Base-by-base conservation (phyloP, 2,329 filamentous ascomycete species). In the Metarhizium humberi region DNA sequence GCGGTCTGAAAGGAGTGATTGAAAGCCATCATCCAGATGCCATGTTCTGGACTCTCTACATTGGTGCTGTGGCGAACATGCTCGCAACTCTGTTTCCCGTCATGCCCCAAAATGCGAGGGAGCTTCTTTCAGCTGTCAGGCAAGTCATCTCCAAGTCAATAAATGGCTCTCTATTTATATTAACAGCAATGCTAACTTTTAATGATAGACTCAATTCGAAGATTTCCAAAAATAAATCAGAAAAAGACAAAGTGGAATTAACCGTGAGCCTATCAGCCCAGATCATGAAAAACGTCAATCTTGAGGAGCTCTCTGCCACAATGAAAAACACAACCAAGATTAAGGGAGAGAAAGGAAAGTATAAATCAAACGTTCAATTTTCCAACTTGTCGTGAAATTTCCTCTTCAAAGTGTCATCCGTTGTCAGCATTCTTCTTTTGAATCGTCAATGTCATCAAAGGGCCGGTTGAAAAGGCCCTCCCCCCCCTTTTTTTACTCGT, bases 1-100 rank as follows among this genome's bases (percentile, higher is more conserved):
- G 62, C 4, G 71, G 71, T 6, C 66, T 82, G n/a, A 69, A 69
- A 38, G 66, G 62, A 16, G 64, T 82, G 40, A 64, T 78, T 16
- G 64, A 67, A 38, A 65, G 63, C 20, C 67, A 69, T 20, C 66
- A 70, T 57, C 57, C 59, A 2, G 70, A 75, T 50, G 70, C 73
- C 2, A 63, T 70, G 2, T 81, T 81, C 59, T 82, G 79, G 79
- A 74, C 78, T 10, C 73, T 75, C 52, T 82, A 81, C 56, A 67
- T 79, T 14, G 80, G 80, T 8, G 71, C 73, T 14, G 69, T 79
- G 34, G 75, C 77, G 4, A 67, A 69, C 13, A 64, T 75, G 4
- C 60, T 82, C 52, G 71, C 72, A 1, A 68, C 66, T 18, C 49
- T 80, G 1, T 67, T 75, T 36, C 74, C 77, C 0, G 66, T 69